Evolutionary conservation across 495 filamentous ascomycete genomes (phyloP), one percentile per base, ranked within the genome.

Genomic region (Parachaetomium inaequale): DNA sequence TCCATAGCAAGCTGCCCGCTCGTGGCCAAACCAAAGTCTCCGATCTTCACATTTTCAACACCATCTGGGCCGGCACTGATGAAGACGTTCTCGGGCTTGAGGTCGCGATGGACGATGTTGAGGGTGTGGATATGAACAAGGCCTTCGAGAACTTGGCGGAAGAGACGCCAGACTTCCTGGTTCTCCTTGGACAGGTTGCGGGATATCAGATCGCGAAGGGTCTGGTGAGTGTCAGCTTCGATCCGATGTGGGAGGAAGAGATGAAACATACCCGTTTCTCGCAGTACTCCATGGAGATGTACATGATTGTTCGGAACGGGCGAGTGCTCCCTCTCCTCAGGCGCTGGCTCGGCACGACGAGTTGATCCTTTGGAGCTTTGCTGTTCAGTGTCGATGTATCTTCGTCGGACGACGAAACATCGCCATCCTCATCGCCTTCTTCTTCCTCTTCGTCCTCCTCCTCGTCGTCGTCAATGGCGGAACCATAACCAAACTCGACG

Each of bases 31-130:
- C 94, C 94, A 74, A 98, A 98, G 71, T 98, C 94, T 54, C 94
- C 94, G 62, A 98, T 97, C 59, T 92, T 90, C 12, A 95, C 91
- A 68, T 96, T 93, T 47, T 89, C 90, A 3, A 88, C 82, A 36
- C 87, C 83, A 68, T 98, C 95, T 12, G 74, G 66, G 12, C 75
- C 75, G 25, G 72, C 70, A 29, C 71, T 72, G 66, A 98, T 94
- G 75, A 98, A 98, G 51, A 98, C 85, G 64, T 98, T 98, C 68
- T 98, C 95, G 0, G 94, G 94, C 69, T 98, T 98, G n/a, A 98
- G 81, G 72, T 98, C 94, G 1, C 94, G 88, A 69, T 98, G 94
- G 23, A 98, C 93, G 65, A 98, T 96, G 47, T 91, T 92, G 57
- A 94, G 80, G 36, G 87, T 81, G 70, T 98, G 94, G 49, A 98